Evolutionary conservation across 805 yeast genomes (phyloP).

Genomic region (Lachancea cidri): DNA sequence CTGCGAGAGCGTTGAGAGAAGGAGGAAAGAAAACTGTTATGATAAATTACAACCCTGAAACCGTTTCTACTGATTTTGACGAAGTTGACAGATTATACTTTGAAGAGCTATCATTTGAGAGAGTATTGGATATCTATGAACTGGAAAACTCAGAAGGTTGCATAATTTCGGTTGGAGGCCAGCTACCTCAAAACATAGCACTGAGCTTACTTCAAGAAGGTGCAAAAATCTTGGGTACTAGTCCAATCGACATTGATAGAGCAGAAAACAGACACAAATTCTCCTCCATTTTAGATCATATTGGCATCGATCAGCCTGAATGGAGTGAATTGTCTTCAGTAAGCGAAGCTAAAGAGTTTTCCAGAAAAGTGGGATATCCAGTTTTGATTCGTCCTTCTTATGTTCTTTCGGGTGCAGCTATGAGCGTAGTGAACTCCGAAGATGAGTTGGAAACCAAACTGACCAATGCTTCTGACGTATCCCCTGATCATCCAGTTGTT

Average conservation of each 20-base stretch:
- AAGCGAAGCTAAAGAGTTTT: slow-evolving; percentile 79
- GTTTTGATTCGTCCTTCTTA: slow-evolving; percentile 97
- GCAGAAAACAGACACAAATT: slow-evolving; percentile 99
- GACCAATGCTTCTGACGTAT: slow-evolving; percentile 83
- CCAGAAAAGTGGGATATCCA: slow-evolving; percentile 84
- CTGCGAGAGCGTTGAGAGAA: slow-evolving; percentile 89
- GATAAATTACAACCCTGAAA: slow-evolving; percentile 98
- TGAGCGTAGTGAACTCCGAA: slow-evolving; percentile 83
- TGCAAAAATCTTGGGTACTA: slow-evolving; percentile 87
- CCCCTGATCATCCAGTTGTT: slow-evolving; percentile 96
- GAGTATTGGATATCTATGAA: slow-evolving; percentile 96
- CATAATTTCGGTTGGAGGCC: slow-evolving; percentile 96
- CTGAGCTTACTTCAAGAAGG: slow-evolving; percentile 72
- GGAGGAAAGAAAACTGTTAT: slow-evolving; percentile 86
- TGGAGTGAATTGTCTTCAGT: slow-evolving; percentile 94
- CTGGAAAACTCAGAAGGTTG: slow-evolving; percentile 86
- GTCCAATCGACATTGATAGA: slow-evolving; percentile 90
- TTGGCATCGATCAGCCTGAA: slow-evolving; percentile 92
- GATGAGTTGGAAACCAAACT: slow-evolving; percentile 77
- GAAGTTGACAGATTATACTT: slow-evolving; percentile 97
- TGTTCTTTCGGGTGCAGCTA: slow-evolving; percentile 97
- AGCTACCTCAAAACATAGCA: slow-evolving; percentile 96
- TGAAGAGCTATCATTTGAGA: slow-evolving; percentile 91
- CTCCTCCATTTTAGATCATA: slow-evolving; percentile 87
- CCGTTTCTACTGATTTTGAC: slow-evolving; percentile 96